Evolutionary conservation across 2,329 filamentous ascomycete genomes (phyloP).

Genomic region (Fusarium veterinarium): DNA sequence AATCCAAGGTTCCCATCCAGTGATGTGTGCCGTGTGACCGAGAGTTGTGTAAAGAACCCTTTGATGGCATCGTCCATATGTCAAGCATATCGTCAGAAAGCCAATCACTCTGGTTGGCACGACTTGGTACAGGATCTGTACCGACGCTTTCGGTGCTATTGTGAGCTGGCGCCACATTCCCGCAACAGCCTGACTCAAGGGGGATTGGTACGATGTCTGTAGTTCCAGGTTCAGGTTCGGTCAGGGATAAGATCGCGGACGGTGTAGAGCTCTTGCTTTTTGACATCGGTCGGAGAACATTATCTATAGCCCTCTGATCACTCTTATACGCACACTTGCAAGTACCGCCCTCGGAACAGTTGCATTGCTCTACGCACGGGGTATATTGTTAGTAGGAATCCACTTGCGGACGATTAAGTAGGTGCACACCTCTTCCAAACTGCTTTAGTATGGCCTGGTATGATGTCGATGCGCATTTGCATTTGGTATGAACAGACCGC

Average conservation of each 20-base stretch:
- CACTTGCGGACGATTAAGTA: neutral
- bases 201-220: neutral
- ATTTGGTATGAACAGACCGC: constrained; percentile 24
- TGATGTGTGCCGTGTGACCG: neutral
- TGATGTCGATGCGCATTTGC: constrained; percentile 20
- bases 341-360: constrained; percentile 2
- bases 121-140: neutral
- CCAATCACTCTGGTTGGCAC: neutral
- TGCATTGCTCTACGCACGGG: constrained; percentile 1
- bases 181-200: neutral
- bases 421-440: neutral
- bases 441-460: neutral
- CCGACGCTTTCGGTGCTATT: neutral
- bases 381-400: neutral
- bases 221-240: neutral
- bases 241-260: neutral
- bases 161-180: neutral
- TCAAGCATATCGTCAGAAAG: neutral
- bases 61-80: neutral
- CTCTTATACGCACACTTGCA: constrained; percentile 16
- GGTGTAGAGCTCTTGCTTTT: neutral
- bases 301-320: neutral
- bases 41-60: neutral
- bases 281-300: neutral
- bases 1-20: neutral